A percentile compares a stretch with the other conserved stretches of the same genome.
These are phyloP conservation scores for Nannizziopsis barbatae DNA, from an alignment of 2,329 filamentous ascomycete species.

Conservation along the genomic window DNA sequence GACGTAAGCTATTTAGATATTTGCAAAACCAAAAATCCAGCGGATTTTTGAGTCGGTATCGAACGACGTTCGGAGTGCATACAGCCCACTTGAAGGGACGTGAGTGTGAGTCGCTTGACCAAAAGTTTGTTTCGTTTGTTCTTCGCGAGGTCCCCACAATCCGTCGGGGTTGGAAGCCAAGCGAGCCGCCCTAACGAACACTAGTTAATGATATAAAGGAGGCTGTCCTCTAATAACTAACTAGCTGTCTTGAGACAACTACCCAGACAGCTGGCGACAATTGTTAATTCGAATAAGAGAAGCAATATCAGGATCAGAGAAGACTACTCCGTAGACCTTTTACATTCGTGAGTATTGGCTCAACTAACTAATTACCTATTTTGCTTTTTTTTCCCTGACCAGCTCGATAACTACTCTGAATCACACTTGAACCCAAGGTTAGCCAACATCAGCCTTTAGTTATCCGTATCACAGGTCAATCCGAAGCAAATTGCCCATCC, in stretches of 20 bases:
- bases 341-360: too few relatives aligned
- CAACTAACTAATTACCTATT: too few relatives aligned
- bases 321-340: too few relatives aligned
- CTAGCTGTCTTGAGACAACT: too few relatives aligned
- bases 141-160: neutral
- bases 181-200: neutral
- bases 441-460: neutral
- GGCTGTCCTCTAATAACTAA: too few relatives aligned
- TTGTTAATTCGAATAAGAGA: too few relatives aligned
- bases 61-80: too few relatives aligned
- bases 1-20: neutral
- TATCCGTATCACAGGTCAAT: slow-evolving; percentile 30
- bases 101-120: neutral
- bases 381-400: neutral
- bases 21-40: neutral
- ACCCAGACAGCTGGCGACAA: too few relatives aligned
- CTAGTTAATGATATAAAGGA: neutral
- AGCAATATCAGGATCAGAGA: too few relatives aligned
- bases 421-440: neutral
- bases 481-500: slow-evolving; percentile 27
- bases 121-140: neutral
- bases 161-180: neutral
- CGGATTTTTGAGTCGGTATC: neutral
- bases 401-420: neutral
- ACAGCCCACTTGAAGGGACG: slow-evolving; percentile 2